These are phyloP conservation scores for Clavispora phyllophila DNA, from an alignment of 805 yeast genomes.

Conservation along the genomic window DNA sequence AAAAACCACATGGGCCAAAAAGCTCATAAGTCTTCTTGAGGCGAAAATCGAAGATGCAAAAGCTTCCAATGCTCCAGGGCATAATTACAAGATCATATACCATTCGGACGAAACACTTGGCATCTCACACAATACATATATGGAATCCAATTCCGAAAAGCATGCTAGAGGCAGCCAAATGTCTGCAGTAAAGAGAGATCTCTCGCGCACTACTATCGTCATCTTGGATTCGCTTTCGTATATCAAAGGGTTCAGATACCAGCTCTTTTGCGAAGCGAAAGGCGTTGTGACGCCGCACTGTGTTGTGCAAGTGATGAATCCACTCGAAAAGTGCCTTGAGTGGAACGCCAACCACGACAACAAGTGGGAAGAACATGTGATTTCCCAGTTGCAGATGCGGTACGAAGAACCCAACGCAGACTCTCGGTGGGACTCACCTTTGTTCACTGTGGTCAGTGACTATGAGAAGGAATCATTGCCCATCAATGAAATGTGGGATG, in stretches of 20 bases:
- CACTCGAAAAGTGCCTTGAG: conserved; percentile 53
- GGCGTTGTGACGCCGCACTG: conserved; percentile 76
- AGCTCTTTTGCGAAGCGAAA: conserved; percentile 89
- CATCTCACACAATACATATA: conserved; percentile 61
- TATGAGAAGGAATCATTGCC: conserved; percentile 48
- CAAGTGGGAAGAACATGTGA: conserved; percentile 63
- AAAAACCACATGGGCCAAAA: conserved; percentile 67
- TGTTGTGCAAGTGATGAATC: conserved; percentile 72
- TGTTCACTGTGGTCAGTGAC: conserved; percentile 62
- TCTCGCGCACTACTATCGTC: conserved; percentile 66
- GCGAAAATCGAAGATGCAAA: conserved; percentile 36
- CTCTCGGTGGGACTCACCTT: conserved; percentile 91
- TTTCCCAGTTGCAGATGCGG: conserved; percentile 70
- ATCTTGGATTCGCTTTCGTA: conserved; percentile 82
- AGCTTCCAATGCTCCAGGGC: conserved; percentile 41
- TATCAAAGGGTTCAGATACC: conserved; percentile 94
- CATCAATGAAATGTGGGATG: conserved; percentile 62
- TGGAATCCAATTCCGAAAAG: conserved; percentile 73
- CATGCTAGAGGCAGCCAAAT: conserved; percentile 78
- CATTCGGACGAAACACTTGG: conserved; percentile 79
- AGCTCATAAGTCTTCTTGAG: conserved; percentile 46
- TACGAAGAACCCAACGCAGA: conserved; percentile 90
- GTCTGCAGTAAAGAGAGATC: conserved; percentile 81
- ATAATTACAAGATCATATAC: conserved; percentile 54
- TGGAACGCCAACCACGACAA: conserved; percentile 47